Conservation (phyloP, 176 grass and related monocot genomes). For the Aegilops longissima region DNA sequence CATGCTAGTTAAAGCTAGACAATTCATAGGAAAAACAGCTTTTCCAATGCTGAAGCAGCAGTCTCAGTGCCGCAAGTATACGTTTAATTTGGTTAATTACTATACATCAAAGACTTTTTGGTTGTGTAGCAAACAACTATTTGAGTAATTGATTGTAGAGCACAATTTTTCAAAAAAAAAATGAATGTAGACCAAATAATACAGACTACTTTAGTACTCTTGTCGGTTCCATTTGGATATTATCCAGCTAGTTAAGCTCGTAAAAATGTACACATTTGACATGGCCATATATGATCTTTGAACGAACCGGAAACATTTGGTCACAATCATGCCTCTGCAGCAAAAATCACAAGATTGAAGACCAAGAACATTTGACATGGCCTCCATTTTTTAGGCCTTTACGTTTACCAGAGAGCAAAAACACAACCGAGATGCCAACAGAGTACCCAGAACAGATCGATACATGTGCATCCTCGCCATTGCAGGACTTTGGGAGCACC, state of each 20-base stretch:
- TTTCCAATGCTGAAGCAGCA: too few species aligned
- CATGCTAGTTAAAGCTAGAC: too few species aligned
- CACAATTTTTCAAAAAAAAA: too few species aligned
- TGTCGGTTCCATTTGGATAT: neutral
- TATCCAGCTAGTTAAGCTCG: neutral
- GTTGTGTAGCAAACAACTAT: too few species aligned
- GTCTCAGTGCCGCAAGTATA: too few species aligned
- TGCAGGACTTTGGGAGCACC: constrained; percentile 44
- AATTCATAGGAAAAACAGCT: too few species aligned
- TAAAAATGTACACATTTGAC: neutral
- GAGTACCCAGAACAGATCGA: constrained; percentile 1
- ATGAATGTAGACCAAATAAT: too few species aligned
- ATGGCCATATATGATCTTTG: neutral
- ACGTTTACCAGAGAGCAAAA: neutral
- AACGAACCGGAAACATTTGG: neutral
- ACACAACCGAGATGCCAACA: neutral
- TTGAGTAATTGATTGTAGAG: too few species aligned
- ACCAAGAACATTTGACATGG: neutral
- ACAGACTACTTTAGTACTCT: too few species aligned
- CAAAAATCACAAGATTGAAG: neutral
- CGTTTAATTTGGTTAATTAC: too few species aligned
- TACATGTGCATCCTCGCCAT: constrained; percentile 39
- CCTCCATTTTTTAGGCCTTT: neutral
- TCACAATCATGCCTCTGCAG: neutral
- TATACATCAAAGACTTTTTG: too few species aligned